Evolutionary conservation across 768 basidiomycete species (phyloP).

Genomic region (Clitopilus hobsonii): DNA sequence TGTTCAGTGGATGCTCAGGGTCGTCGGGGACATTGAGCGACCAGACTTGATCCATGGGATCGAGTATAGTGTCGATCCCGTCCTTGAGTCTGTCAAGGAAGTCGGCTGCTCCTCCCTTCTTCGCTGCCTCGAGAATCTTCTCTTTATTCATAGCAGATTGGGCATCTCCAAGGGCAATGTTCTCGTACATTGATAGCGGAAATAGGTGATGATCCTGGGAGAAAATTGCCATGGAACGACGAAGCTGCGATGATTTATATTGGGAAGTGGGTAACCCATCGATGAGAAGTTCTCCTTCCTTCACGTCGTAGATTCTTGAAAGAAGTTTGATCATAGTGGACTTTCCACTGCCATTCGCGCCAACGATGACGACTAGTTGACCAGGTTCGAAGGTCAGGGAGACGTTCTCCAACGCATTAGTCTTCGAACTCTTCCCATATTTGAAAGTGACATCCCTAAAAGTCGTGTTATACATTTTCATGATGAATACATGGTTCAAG

Average conservation of each 20-base stretch:
- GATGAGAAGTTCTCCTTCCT: slow-evolving; percentile 36
- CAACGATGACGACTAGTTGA: slow-evolving; percentile 50
- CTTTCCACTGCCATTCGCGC: slow-evolving; percentile 53
- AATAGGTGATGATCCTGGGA: slow-evolving; percentile 46
- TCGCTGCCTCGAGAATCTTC: slow-evolving; percentile 24
- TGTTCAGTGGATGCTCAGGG: slow-evolving; percentile 12
- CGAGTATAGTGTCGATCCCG: slow-evolving; percentile 14
- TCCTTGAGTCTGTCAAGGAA: slow-evolving; percentile 13
- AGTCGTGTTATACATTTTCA: not conserved
- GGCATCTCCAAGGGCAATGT: slow-evolving; percentile 28
- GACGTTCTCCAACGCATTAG: slow-evolving; percentile 31
- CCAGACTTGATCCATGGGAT: slow-evolving; percentile 5
- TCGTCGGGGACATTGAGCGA: slow-evolving; percentile 11
- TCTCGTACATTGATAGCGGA: slow-evolving; percentile 41
- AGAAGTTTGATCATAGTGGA: slow-evolving; percentile 49
- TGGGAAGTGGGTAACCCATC: slow-evolving; percentile 32
- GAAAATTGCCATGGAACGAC: slow-evolving; percentile 39
- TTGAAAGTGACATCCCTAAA: slow-evolving; percentile 45
- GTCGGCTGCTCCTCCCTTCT: slow-evolving; percentile 21
- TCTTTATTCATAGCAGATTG: slow-evolving; percentile 8
- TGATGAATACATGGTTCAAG: not conserved
- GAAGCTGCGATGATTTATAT: slow-evolving; percentile 36
- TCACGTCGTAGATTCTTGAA: slow-evolving; percentile 42
- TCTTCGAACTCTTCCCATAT: slow-evolving; percentile 41
- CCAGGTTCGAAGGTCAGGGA: slow-evolving; percentile 41